A percentile compares a stretch with the other conserved stretches of the same genome.
Evolutionary conservation across 2,329 filamentous ascomycete species (phyloP).

Genomic region (Aspergillus proliferans): DNA sequence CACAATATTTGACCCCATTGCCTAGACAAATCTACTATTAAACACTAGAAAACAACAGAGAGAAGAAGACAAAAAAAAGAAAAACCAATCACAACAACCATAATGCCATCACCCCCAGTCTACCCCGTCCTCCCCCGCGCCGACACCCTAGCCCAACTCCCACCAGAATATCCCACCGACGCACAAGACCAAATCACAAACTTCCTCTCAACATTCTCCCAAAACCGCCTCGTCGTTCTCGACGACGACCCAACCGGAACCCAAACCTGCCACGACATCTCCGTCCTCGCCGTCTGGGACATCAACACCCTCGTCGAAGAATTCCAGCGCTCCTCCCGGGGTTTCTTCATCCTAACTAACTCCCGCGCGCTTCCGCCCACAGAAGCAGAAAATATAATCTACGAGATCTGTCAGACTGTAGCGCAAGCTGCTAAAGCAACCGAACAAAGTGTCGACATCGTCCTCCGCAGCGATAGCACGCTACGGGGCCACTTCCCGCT

Average conservation of each 20-base stretch:
- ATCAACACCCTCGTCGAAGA: slow-evolving; percentile 39
- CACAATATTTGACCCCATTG: background rate
- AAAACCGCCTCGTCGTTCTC: slow-evolving; percentile 29
- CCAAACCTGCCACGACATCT: slow-evolving; percentile 55
- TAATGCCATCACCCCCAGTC: slow-evolving; percentile 14
- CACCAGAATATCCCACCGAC: slow-evolving; percentile 23
- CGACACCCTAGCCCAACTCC: slow-evolving; percentile 21
- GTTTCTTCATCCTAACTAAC: slow-evolving; percentile 58
- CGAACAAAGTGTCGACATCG: slow-evolving; percentile 45
- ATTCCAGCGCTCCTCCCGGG: slow-evolving; percentile 38
- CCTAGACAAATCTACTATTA: background rate
- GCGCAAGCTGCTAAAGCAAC: slow-evolving; percentile 38
- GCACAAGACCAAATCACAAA: slow-evolving; percentile 26
- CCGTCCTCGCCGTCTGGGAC: slow-evolving; percentile 52
- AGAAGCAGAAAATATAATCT: slow-evolving; percentile 44
- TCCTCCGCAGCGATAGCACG: slow-evolving; percentile 53
- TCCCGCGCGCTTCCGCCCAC: slow-evolving; percentile 50
- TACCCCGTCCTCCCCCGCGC: slow-evolving; percentile 21
- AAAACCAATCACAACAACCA: background rate
- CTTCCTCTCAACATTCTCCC: slow-evolving; percentile 18
- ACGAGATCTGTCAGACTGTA: slow-evolving; percentile 48
- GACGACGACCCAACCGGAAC: slow-evolving; percentile 58
- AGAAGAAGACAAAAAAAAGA: too few relatives aligned
- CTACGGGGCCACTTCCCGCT: slow-evolving; percentile 53
- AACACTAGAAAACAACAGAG: too few relatives aligned